Percentiles rank a stretch among this genome's conserved stretches.
Conservation (phyloP, 352 stramenopile genomes). For the Pythium monospermum region DNA sequence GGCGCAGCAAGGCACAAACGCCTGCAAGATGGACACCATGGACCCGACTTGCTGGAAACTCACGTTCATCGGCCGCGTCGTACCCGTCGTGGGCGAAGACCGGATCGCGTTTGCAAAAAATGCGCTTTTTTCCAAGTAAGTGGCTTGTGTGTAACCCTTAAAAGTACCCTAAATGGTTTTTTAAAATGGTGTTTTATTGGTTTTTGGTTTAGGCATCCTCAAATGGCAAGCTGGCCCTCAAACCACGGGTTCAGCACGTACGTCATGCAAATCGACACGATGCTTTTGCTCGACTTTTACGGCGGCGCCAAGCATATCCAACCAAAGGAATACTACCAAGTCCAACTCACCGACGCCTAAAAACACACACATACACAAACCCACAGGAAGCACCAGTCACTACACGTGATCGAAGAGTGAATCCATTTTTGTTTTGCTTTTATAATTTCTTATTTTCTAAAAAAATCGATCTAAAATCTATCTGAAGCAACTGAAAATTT, state of each 20-base stretch:
- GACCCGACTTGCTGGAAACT: slow-evolving; percentile 75
- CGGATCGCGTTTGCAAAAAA: slow-evolving; percentile 36
- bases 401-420: too few relatives aligned
- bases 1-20: slow-evolving; percentile 37
- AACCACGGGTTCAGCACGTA: slow-evolving; percentile 53
- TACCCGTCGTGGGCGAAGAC: slow-evolving; percentile 36
- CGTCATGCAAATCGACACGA: slow-evolving; percentile 49
- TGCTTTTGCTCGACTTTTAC: slow-evolving; percentile 70
- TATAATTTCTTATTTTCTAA: too few relatives aligned
- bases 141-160: too few relatives aligned
- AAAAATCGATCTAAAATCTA: too few relatives aligned
- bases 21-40: slow-evolving; percentile 64
- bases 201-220: slow-evolving; percentile 34
- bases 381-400: background rate
- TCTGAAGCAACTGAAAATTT: too few relatives aligned
- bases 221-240: slow-evolving; percentile 63
- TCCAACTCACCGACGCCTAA: slow-evolving; percentile 27
- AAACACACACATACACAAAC: background rate
- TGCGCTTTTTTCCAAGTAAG: slow-evolving; percentile 66
- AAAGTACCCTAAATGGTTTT: too few relatives aligned
- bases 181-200: background rate
- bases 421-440: too few relatives aligned
- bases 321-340: slow-evolving; percentile 58
- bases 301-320: slow-evolving; percentile 59
- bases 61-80: slow-evolving; percentile 46